These are phyloP conservation scores for Blastobotrys peoriensis DNA, from an alignment of 805 yeast species.

Conservation along the genomic window DNA sequence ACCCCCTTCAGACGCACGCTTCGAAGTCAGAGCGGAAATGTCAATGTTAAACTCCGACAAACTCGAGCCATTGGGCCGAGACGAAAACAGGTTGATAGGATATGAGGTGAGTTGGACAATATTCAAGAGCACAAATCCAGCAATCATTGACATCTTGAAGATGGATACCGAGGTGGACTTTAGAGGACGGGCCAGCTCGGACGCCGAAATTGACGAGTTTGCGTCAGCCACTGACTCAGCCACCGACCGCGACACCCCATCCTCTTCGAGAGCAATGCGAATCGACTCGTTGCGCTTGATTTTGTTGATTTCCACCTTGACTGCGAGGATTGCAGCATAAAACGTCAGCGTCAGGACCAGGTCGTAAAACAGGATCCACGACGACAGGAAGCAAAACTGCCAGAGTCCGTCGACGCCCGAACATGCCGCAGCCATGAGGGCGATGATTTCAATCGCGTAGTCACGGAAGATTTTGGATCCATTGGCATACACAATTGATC, in stretches of 20 bases:
- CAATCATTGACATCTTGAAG: constrained; percentile 28
- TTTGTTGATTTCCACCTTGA: constrained; percentile 81
- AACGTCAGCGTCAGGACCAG: constrained; percentile 70
- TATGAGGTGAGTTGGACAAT: constrained; percentile 31
- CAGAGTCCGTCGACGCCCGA: constrained; percentile 62
- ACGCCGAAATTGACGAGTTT: constrained; percentile 14
- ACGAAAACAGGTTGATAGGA: constrained; percentile 10
- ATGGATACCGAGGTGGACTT: constrained; percentile 8
- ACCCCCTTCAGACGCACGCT: constrained; percentile 15
- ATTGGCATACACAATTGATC: constrained; percentile 30
- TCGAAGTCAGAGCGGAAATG: constrained; percentile 4
- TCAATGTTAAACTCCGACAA: constrained; percentile 1
- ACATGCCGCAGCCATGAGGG: constrained; percentile 53
- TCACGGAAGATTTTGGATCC: constrained; percentile 62
- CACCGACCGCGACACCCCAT: constrained; percentile 70
- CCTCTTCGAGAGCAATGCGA: constrained; percentile 82
- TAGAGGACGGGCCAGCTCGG: constrained; percentile 12
- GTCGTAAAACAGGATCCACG: constrained; percentile 66
- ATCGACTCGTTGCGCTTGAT: constrained; percentile 77
- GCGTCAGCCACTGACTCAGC: constrained; percentile 63
- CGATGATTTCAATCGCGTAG: constrained; percentile 63
- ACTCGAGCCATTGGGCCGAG: constrained; percentile 2
- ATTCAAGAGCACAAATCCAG: constrained; percentile 32
- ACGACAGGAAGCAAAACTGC: constrained; percentile 73
- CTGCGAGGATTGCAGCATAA: constrained; percentile 73